These are phyloP conservation scores for Lasiodiplodia sp. DNA, from an alignment of 2,329 filamentous ascomycete genomes.

Conservation along the genomic window DNA sequence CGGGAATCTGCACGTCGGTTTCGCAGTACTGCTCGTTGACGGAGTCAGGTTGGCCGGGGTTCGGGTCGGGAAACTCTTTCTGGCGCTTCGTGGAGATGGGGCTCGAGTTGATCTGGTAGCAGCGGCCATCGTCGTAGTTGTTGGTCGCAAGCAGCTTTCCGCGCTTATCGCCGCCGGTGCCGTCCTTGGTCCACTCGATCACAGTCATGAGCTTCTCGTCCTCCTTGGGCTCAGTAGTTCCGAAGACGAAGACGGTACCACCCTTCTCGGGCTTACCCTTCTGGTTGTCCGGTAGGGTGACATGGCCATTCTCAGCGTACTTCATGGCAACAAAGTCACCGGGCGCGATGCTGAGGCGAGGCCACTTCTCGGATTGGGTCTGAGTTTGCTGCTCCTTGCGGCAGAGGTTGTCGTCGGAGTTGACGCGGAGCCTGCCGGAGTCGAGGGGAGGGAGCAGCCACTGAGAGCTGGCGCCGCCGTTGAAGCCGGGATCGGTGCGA, in stretches of 20 bases:
- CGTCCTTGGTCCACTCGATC: slow-evolving; percentile 81
- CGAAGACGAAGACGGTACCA: slow-evolving; percentile 58
- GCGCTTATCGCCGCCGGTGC: slow-evolving; percentile 79
- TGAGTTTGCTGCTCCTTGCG: slow-evolving; percentile 66
- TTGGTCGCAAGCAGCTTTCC: slow-evolving; percentile 79
- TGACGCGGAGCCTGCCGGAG: slow-evolving; percentile 55
- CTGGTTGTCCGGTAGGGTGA: slow-evolving; percentile 50
- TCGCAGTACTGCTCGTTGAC: slow-evolving; percentile 67
- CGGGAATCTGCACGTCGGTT: slow-evolving; percentile 77
- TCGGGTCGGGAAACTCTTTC: slow-evolving; percentile 60
- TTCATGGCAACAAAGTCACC: slow-evolving; percentile 57
- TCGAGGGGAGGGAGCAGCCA: slow-evolving; percentile 66
- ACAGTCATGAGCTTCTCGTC: slow-evolving; percentile 69
- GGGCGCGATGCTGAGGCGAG: slow-evolving; percentile 65
- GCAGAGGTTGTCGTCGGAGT: slow-evolving; percentile 66
- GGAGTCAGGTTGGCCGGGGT: slow-evolving; percentile 56
- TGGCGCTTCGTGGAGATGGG: slow-evolving; percentile 67
- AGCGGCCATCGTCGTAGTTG: slow-evolving; percentile 89
- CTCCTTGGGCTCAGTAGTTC: slow-evolving; percentile 55
- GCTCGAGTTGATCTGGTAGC: slow-evolving; percentile 77
- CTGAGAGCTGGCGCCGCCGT: slow-evolving; percentile 67
- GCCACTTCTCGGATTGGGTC: slow-evolving; percentile 63
- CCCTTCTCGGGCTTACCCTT: slow-evolving; percentile 52
- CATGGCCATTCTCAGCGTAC: slow-evolving; percentile 60
- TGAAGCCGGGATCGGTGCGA: slow-evolving; percentile 64